A percentile compares a stretch with the other conserved stretches of the same genome.
Conservation (phyloP, 768 basidiomycete genomes). For the Russula sp. region DNA sequence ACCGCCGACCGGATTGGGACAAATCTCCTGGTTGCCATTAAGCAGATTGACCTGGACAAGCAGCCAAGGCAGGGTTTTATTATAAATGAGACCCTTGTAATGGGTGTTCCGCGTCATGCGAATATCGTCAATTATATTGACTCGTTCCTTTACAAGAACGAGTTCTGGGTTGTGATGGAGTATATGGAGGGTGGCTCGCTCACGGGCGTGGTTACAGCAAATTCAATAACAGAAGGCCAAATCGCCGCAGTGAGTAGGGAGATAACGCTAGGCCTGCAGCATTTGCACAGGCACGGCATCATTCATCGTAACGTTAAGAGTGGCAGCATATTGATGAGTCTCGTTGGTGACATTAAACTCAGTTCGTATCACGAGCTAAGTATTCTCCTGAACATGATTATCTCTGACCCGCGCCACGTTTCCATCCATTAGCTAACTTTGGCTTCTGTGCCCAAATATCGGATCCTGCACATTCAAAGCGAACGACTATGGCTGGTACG, state of each 20-base stretch:
- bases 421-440: slow-evolving; percentile 66
- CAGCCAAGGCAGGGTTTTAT: slow-evolving; percentile 99
- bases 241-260: slow-evolving; percentile 95
- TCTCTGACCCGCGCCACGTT: background rate
- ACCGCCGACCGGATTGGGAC: slow-evolving; percentile 97
- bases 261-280: slow-evolving; percentile 87
- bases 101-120: slow-evolving; percentile 94
- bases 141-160: slow-evolving; percentile 95
- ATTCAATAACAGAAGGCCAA: slow-evolving; percentile 97
- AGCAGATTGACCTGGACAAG: slow-evolving; percentile 99
- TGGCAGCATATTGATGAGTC: slow-evolving; percentile 89
- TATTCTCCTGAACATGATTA: background rate
- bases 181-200: slow-evolving; percentile 97
- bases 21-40: slow-evolving; percentile 93
- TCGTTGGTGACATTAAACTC: slow-evolving; percentile 95
- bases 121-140: slow-evolving; percentile 99
- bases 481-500: slow-evolving; percentile 96
- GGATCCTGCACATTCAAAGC: slow-evolving; percentile 72
- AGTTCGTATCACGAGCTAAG: slow-evolving; percentile 54
- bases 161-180: slow-evolving; percentile 99
- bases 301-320: slow-evolving; percentile 99
- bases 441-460: slow-evolving; percentile 98
- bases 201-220: slow-evolving; percentile 93
- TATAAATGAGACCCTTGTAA: slow-evolving; percentile 99
- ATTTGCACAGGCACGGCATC: slow-evolving; percentile 92